Evolutionary conservation across 2,329 filamentous ascomycete genomes (phyloP).

Genomic region (Camptophora hylomeconis): DNA sequence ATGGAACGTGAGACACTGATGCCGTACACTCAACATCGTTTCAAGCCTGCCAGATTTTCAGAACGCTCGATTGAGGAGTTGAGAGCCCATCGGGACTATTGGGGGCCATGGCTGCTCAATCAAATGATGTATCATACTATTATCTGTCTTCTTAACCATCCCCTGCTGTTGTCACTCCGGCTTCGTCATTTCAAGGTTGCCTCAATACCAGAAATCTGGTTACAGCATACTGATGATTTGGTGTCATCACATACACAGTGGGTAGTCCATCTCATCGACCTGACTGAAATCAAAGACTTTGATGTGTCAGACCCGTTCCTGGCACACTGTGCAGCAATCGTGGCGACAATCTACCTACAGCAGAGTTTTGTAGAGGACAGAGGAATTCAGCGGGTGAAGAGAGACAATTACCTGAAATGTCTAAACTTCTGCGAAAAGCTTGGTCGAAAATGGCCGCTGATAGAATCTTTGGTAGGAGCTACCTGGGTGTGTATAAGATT

Average conservation of each 20-base stretch:
- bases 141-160: slow-evolving; percentile 41
- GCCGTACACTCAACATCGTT: slow-evolving; percentile 38
- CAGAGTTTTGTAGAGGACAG: slow-evolving; percentile 37
- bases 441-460: slow-evolving; percentile 32
- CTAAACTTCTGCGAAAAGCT: slow-evolving; percentile 31
- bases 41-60: slow-evolving; percentile 35
- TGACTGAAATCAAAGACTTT: slow-evolving; percentile 32
- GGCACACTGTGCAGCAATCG: slow-evolving; percentile 38
- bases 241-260: slow-evolving; percentile 39
- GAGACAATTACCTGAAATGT: slow-evolving; percentile 32
- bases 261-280: slow-evolving; percentile 40
- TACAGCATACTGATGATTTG: slow-evolving; percentile 40
- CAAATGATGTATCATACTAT: slow-evolving; percentile 42
- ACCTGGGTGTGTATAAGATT: background rate
- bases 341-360: slow-evolving; percentile 42
- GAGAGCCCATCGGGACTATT: slow-evolving; percentile 35
- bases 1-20: slow-evolving; percentile 41
- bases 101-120: slow-evolving; percentile 40
- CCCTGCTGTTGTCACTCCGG: slow-evolving; percentile 39
- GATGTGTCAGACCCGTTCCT: slow-evolving; percentile 35
- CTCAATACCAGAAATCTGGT: slow-evolving; percentile 39
- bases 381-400: slow-evolving; percentile 28
- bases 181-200: slow-evolving; percentile 39
- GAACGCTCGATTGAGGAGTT: slow-evolving; percentile 30
- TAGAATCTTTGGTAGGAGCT: slow-evolving; percentile 28